Evolutionary conservation across 1,139 yeast species (phyloP).

Genomic region (Lodderomyces metapsilosis): DNA sequence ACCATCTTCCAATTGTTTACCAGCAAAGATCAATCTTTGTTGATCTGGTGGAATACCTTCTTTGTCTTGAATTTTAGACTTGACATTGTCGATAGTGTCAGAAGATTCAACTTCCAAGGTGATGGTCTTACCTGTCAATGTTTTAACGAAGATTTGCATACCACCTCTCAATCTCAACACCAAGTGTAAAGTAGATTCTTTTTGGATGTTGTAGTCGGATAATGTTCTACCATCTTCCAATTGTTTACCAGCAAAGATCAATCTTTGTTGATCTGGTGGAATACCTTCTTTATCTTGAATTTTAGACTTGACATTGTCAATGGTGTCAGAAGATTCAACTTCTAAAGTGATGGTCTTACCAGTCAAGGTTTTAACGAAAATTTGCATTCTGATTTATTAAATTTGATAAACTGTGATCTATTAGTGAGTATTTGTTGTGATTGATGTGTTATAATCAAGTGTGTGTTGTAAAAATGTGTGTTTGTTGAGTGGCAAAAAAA

Average conservation of each 20-base stretch:
- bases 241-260: slow-evolving; percentile 60
- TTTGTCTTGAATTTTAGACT: slow-evolving; percentile 76
- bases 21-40: slow-evolving; percentile 56
- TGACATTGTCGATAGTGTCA: slow-evolving; percentile 68
- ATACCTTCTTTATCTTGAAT: slow-evolving; percentile 77
- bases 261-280: slow-evolving; percentile 54
- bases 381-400: slow-evolving; percentile 60
- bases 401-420: neutral
- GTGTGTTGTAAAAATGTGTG: too few species aligned
- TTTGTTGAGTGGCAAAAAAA: neutral
- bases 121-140: slow-evolving; percentile 89
- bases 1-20: slow-evolving; percentile 65
- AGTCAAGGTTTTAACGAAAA: slow-evolving; percentile 96
- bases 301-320: slow-evolving; percentile 62
- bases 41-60: slow-evolving; percentile 56
- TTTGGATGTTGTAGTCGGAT: slow-evolving; percentile 66
- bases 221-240: slow-evolving; percentile 67
- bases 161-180: slow-evolving; percentile 99
- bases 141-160: slow-evolving; percentile 85
- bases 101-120: slow-evolving; percentile 72
- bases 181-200: slow-evolving; percentile 88
- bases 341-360: slow-evolving; percentile 80
- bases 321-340: slow-evolving; percentile 72
- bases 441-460: neutral
- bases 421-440: neutral